Base-by-base conservation (phyloP, 805 yeast genomes). In the Yamadazyma insecticola region DNA sequence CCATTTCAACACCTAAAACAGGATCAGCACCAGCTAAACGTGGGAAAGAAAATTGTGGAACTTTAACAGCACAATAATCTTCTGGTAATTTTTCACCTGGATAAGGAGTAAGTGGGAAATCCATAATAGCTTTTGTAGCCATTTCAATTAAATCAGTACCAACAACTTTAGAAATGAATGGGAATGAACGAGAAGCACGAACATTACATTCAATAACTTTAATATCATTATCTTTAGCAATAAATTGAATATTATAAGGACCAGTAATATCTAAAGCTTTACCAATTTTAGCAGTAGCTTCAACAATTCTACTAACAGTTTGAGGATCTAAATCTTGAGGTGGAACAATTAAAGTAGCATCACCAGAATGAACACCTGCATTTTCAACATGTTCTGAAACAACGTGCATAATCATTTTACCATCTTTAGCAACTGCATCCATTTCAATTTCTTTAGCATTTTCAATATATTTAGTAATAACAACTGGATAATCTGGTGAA, bases 1-100 rank as follows among this genome's bases (percentile, higher is more conserved):
- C 81, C 99, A 92, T 92, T 69, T 92, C 99, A 45, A 92, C 98
- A 43, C 98, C 98, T 55, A 92, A 72, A 74, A 85, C 89, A 43
- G 99, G 99, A 62, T 92, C 99, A 30, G 99, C 99, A 45, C 98
- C 99, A 13, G 97, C 97, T 52, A 92, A 73, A 69, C 99, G 81
- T 23, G 97, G 89, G 71, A 92, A 92, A 6, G 97, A 90, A 65
- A 92, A 92, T 68, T 92, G 99, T 28, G 99, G 98, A 33, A 90
- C 97, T 68, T 92, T 92, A 14, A 53, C 51, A 19, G 54, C 52
- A 40, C 99, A 94, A 65, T 88, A 90, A 57, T 90, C 90, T 50
- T 81, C 87, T 37, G 97, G 96, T 48, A 92, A 70, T 53, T 80
- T 77, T 53, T 81, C 81, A 45, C 81, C 80, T 32, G 98, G 98